Conservation (phyloP, 352 stramenopile species). For the Phytophthora constricta region DNA sequence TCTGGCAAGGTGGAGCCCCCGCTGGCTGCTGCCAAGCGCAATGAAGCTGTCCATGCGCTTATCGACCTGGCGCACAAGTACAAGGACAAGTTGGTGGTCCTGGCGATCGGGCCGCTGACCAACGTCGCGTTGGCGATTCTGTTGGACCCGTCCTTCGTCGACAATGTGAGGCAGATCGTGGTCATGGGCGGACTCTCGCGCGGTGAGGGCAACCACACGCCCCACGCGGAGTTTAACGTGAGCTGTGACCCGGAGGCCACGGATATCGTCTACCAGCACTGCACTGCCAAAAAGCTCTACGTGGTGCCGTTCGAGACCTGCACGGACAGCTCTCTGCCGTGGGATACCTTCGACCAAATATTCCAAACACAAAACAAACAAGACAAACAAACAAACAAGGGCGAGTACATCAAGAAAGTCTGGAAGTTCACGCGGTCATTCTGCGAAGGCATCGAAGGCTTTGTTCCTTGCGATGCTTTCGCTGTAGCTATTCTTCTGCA, state of each 20-base stretch:
- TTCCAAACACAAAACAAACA: no score
- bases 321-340: slow-evolving; percentile 60
- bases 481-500: slow-evolving; percentile 71
- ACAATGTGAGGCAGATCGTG: slow-evolving; percentile 66
- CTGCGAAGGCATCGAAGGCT: slow-evolving; percentile 44
- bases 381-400: no score
- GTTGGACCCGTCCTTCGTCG: slow-evolving; percentile 70
- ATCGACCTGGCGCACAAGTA: slow-evolving; percentile 64
- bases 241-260: slow-evolving; percentile 83
- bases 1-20: slow-evolving; percentile 47
- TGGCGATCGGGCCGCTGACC: slow-evolving; percentile 76
- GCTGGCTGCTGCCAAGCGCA: slow-evolving; percentile 41
- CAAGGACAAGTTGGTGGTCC: slow-evolving; percentile 74
- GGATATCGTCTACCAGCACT: slow-evolving; percentile 75
- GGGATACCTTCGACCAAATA: slow-evolving; percentile 71
- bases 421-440: slow-evolving; percentile 69
- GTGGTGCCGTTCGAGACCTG: slow-evolving; percentile 80
- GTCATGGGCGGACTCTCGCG: slow-evolving; percentile 80
- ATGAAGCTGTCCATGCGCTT: slow-evolving; percentile 73
- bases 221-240: slow-evolving; percentile 82
- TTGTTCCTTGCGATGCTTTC: slow-evolving; percentile 80
- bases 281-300: slow-evolving; percentile 60
- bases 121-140: slow-evolving; percentile 82
- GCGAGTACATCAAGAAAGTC: slow-evolving; percentile 63
- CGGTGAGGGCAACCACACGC: slow-evolving; percentile 74